Evolutionary conservation across 306 rosid genomes (phyloP), one percentile per base, ranked within the genome.

Genomic region (Citrullus mucosospermus): DNA sequence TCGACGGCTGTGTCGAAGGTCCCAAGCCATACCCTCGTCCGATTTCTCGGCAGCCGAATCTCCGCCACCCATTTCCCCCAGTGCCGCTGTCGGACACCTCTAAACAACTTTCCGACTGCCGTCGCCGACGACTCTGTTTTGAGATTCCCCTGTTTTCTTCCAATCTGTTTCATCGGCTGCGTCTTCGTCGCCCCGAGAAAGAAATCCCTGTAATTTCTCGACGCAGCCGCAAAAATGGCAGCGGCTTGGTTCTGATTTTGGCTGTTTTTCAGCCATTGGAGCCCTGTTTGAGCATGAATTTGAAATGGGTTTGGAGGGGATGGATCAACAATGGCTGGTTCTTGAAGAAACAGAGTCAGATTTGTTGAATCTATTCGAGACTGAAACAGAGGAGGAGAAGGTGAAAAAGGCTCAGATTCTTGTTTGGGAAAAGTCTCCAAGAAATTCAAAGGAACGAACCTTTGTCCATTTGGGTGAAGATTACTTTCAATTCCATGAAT

Each of bases 61-160:
- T 93, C 98, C 11, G 97, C 98, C 15, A 94, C 98, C 98, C 98
- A 94, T 85, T 94, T 94, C 0, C 98, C 98, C 98, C 98, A 94
- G 38, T 94, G 98, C 83, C 98, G 88, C 36, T 90, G 97, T 84
- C 98, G 89, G 84, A 94, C 98, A 12, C 98, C 98, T 80, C 96
- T 90, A 14, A 81, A 94, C 54, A 89, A 81, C 87, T 88, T 94
- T 4, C 86, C 88, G 2, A 10, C 36, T 6, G 28, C 50, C 16
- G 72, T 39, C n/a, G 56, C 78, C 41, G 84, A 39, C 18, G 84
- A 78, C 9, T 39, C n/a, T 8, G 85, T 5, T 18, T 84, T 55
- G 38, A 71, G 82, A 58, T 78, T 73, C 39, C 54, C 72, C 58
- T 61, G 46, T 39, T 60, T 69, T 83, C 88, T 74, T 83, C 86